Conservation (phyloP, 345 rosid genomes). For the Aquilaria malaccensis region DNA sequence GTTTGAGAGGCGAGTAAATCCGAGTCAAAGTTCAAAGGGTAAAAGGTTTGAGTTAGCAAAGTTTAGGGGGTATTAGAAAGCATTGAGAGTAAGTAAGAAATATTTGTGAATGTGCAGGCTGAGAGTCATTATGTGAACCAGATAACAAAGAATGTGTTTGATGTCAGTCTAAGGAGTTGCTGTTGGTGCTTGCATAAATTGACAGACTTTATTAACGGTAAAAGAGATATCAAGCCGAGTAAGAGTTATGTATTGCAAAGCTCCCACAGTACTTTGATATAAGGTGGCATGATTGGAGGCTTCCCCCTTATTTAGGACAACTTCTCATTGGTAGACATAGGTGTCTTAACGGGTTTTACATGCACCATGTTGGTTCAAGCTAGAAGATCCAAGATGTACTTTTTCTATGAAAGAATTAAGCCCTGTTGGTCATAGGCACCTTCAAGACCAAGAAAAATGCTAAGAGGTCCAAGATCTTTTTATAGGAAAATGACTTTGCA, state of each 20-base stretch:
- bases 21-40: no score
- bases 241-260: background rate
- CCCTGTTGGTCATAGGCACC: background rate
- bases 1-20: no score
- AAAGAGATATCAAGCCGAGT: background rate
- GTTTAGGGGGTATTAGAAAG: no score
- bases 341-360: background rate
- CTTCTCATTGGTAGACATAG: background rate
- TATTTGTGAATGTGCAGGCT: no score
- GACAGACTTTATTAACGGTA: background rate
- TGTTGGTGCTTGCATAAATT: background rate
- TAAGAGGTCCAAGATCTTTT: background rate
- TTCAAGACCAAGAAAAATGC: background rate
- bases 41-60: no score
- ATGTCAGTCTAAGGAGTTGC: background rate
- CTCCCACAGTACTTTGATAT: background rate
- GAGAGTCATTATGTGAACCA: no score
- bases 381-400: background rate
- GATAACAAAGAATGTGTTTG: background rate
- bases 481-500: no score
- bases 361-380: background rate
- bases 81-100: no score
- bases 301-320: background rate
- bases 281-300: background rate
- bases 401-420: background rate